Percentiles rank a stretch among this genome's conserved stretches.
Evolutionary conservation across 2,329 filamentous ascomycete species (phyloP).

Genomic region (Exophiala sp.): DNA sequence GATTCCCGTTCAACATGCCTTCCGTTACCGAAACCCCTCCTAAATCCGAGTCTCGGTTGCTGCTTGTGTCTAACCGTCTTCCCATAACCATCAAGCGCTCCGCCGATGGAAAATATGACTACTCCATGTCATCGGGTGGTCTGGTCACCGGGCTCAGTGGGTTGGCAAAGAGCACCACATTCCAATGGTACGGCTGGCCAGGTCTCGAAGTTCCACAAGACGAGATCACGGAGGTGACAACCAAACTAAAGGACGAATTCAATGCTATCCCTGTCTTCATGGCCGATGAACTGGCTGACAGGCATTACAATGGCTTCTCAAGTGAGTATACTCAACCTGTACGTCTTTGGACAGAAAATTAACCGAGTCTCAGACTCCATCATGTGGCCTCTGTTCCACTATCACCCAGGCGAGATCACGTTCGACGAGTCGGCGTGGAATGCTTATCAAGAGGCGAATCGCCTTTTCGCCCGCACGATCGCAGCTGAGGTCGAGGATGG

Average conservation of each 20-base stretch:
- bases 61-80: constrained; percentile 88
- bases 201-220: constrained; percentile 83
- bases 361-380: constrained; percentile 78
- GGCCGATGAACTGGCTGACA: constrained; percentile 85
- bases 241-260: constrained; percentile 78
- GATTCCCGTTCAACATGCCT: constrained; percentile 19
- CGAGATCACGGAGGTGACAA: constrained; percentile 67
- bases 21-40: constrained; percentile 16
- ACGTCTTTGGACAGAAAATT: constrained; percentile 3
- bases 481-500: constrained; percentile 83
- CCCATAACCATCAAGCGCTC: constrained; percentile 94
- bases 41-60: constrained; percentile 46
- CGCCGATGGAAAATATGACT: constrained; percentile 84
- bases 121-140: constrained; percentile 94
- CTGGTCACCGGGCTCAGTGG: constrained; percentile 91
- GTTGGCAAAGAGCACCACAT: constrained; percentile 86
- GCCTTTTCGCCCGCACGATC: constrained; percentile 82
- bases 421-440: constrained; percentile 94
- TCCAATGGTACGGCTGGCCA: constrained; percentile 98
- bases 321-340: constrained; percentile 53
- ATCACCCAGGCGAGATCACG: constrained; percentile 95
- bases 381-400: constrained; percentile 97
- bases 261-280: constrained; percentile 88
- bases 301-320: constrained; percentile 96
- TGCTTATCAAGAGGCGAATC: constrained; percentile 88